phyloP scores from a whole-genome alignment of 2,329 filamentous ascomycete genomes.

The Penicillium griseofulvum region DNA sequence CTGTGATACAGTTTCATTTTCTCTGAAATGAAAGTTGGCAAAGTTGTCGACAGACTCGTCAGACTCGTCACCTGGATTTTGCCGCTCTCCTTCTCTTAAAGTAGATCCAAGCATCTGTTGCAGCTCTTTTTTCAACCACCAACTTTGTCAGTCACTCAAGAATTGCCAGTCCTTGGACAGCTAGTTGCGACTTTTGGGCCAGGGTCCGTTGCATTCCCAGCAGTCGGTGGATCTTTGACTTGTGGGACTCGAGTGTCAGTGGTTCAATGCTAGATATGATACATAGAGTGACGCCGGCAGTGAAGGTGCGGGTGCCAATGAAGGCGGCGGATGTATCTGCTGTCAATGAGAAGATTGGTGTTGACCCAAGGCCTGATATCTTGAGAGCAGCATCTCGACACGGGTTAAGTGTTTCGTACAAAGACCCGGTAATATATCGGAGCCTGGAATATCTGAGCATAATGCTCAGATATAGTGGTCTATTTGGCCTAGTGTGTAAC shows the following conservation, averaged over 20 bases:
- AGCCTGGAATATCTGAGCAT: too few species aligned
- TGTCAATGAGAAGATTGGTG: conserved; percentile 14
- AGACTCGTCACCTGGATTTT: background rate
- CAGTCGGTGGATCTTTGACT: conserved; percentile 18
- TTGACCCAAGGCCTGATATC: conserved; percentile 12
- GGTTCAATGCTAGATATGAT: conserved; percentile 26
- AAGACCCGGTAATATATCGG: too few species aligned
- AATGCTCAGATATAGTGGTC: too few species aligned
- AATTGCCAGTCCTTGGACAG: conserved; percentile 22
- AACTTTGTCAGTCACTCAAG: conserved; percentile 17
- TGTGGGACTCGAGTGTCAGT: conserved; percentile 12
- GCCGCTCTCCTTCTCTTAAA: background rate
- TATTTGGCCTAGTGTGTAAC: too few species aligned
- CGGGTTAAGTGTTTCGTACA: conserved; percentile 6
- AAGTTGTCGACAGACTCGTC: background rate
- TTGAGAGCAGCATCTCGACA: conserved; percentile 23
- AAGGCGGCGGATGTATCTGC: conserved; percentile 25
- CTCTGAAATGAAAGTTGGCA: background rate
- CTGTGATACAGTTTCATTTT: background rate
- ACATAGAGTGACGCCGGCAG: conserved; percentile 22
- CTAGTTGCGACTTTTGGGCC: conserved; percentile 9
- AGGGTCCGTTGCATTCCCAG: conserved; percentile 21
- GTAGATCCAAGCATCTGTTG: conserved; percentile 14
- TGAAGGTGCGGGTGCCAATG: conserved; percentile 27
- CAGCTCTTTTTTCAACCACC: conserved; percentile 26